phyloP scores from a whole-genome alignment of 257 asterid species.

The Ligustrum vulgare region DNA sequence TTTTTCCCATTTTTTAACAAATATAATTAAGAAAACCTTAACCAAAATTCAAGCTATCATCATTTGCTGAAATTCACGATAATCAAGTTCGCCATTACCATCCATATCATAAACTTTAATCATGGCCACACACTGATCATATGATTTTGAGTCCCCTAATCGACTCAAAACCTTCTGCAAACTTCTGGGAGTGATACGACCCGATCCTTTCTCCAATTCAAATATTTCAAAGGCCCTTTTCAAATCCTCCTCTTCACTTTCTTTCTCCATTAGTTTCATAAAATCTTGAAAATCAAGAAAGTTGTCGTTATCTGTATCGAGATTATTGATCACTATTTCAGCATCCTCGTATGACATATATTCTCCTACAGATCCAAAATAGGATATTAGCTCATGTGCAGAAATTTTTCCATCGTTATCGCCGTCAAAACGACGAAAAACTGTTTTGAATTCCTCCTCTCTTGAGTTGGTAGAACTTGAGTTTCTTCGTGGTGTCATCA shows the following conservation, averaged over 20 bases:
- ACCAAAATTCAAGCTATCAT: conserved; percentile 34
- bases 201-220: conserved; percentile 56
- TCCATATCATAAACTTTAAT: conserved; percentile 50
- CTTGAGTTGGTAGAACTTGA: conserved; percentile 14
- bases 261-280: conserved; percentile 33
- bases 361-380: conserved; percentile 52
- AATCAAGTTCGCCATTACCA: conserved; percentile 63
- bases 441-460: conserved; percentile 48
- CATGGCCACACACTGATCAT: conserved; percentile 60
- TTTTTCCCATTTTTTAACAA: not conserved
- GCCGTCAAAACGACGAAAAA: conserved; percentile 56
- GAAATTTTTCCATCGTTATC: conserved; percentile 59
- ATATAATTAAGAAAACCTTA: not conserved
- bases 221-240: conserved; percentile 53
- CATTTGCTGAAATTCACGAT: conserved; percentile 53
- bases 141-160: conserved; percentile 49
- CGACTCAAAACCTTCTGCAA: conserved; percentile 52
- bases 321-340: conserved; percentile 29
- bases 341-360: conserved; percentile 61
- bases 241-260: conserved; percentile 38
- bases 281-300: conserved; percentile 46
- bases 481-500: conserved; percentile 13
- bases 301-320: conserved; percentile 49
- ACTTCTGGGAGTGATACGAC: conserved; percentile 60
- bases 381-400: conserved; percentile 42